Percentiles rank a stretch among this genome's conserved stretches.
Conservation (phyloP, 306 rosid species). For the Astragalus membranaceus region DNA sequence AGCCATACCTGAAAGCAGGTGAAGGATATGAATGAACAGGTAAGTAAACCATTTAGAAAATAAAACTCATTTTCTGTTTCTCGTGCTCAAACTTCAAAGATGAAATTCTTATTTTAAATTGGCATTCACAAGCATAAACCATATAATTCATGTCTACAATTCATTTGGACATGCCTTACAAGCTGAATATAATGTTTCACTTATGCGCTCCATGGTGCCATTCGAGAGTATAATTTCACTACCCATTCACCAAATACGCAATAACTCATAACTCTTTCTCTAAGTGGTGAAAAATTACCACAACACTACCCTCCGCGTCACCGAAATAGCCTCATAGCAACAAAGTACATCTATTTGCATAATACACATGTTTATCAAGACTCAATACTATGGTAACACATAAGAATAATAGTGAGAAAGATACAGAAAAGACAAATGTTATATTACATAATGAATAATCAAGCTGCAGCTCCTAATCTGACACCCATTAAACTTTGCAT, state of each 20-base stretch:
- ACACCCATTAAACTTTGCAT: background rate
- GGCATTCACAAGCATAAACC: background rate
- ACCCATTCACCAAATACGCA: background rate
- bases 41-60: background rate
- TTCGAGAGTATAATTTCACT: background rate
- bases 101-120: background rate
- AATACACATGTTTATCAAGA: background rate
- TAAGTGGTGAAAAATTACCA: background rate
- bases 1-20: constrained; percentile 77
- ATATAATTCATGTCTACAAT: background rate
- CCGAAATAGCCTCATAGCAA: background rate
- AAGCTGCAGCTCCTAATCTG: background rate
- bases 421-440: background rate
- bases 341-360: background rate
- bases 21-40: constrained; percentile 16
- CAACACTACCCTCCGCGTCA: background rate
- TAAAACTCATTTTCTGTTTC: background rate
- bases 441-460: constrained; percentile 15
- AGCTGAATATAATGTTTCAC: background rate
- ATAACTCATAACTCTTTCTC: background rate
- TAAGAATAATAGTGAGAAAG: background rate
- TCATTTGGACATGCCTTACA: background rate
- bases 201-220: background rate
- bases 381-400: background rate
- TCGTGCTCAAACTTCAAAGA: background rate